Evolutionary conservation across 2,329 filamentous ascomycete genomes (phyloP), one percentile per base, ranked within the genome.

Genomic region (Trichoderma sp.): DNA sequence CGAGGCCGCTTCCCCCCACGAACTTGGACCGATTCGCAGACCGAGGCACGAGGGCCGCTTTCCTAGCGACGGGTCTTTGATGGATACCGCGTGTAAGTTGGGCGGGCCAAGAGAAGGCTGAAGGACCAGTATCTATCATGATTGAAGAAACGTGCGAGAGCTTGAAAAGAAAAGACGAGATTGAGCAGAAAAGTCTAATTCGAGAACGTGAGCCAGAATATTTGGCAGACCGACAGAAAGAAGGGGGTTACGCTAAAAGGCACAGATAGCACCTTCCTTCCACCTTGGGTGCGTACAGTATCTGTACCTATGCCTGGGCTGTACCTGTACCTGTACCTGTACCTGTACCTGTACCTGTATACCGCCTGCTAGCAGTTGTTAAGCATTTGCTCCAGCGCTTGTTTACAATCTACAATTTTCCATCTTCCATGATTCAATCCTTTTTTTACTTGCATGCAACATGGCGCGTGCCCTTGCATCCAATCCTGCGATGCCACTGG

Each of bases 1-100:
- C 58, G 55, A 58, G 35, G 52, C 55, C 37, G 35, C 55, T 40
- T 40, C 63, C 63, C 63, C 63, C 33, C 63, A 67, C 63, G 55
- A 67, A 49, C 63, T 67, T 67, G 63, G 55, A 59, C 63, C 55
- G 63, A 67, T 67, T 59, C 40, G 63, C 40, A 67, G 63, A 67
- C 63, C 63, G 55, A 67, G 52, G 40, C 40, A 59, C 61, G 56
- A 67, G 37, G 53, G 55, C 29, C 61, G 47, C 37, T 16, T 14
- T 57, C 52, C 31, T n/a, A 55, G 27, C 31, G 43, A 40, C 61
- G 33, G 33, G 49, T 14, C 33, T 55, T 8, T 64, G n/a, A 59
- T 59, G 57, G 57, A 59, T 43, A 57, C 57, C 11, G 10, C 27
- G 27, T 33, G 55, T n/a, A 67, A 35, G 37, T n/a, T 49, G 47